Evolutionary conservation across 371 early-diverging fungal genomes (phyloP).

Genomic region (Syncephalis plumigaleata): DNA sequence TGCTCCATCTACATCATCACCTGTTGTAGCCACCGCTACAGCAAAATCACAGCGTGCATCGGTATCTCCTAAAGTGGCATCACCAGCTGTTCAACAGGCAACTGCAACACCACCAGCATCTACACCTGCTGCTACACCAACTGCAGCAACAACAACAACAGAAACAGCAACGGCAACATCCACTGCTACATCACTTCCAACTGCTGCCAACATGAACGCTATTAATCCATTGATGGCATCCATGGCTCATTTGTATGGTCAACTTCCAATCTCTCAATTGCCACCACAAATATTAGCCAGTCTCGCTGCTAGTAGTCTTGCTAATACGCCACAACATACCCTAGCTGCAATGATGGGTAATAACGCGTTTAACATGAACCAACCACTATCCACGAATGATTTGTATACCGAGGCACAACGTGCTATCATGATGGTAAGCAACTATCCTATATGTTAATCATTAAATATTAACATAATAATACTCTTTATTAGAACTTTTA

Average conservation of each 20-base stretch:
- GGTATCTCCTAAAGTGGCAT: constrained; percentile 1
- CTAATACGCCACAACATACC: constrained; percentile 9
- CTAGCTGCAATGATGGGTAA: constrained; percentile 6
- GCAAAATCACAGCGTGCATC: constrained; percentile 5
- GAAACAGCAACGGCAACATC: constrained; percentile 8
- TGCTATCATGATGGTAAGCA: no score
- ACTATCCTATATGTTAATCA: no score
- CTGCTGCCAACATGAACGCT: constrained; percentile 8
- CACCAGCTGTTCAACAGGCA: constrained; percentile 1
- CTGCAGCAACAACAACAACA: constrained; percentile 10
- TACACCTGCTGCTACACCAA: no score
- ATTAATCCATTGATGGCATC: constrained; percentile 3
- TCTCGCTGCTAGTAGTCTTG: constrained; percentile 11
- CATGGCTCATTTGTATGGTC: constrained; percentile 8
- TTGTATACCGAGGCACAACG: no score
- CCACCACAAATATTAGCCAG: constrained; percentile 8
- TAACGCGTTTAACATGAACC: no score
- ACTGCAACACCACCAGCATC: constrained; percentile 1
- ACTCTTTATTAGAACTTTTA: no score
- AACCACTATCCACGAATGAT: no score
- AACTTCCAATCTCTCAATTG: constrained; percentile 4
- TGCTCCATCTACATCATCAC: constrained; percentile 7
- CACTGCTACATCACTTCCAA: constrained; percentile 4
- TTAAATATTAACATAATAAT: no score
- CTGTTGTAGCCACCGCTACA: constrained; percentile 11